Percentiles rank a stretch among this genome's conserved stretches.
These are phyloP conservation scores for Daldinia vernicosa DNA, from an alignment of 495 filamentous ascomycete genomes.

Conservation along the genomic window DNA sequence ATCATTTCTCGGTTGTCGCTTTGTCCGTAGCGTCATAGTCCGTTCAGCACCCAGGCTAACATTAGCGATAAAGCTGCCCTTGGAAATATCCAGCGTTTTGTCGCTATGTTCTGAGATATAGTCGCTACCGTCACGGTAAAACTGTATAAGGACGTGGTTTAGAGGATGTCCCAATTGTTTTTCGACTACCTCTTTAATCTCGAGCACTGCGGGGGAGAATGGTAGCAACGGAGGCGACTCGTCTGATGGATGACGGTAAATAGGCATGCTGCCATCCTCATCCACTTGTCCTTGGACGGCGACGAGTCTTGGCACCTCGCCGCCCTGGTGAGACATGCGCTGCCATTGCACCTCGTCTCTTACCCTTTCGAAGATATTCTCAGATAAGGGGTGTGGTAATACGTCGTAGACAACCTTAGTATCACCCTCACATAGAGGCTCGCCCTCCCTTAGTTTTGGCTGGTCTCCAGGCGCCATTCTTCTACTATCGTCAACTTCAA, in stretches of 20 bases:
- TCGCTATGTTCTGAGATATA: constrained; percentile 97
- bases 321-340: constrained; percentile 90
- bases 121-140: constrained; percentile 90
- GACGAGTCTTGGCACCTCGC: constrained; percentile 92
- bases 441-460: constrained; percentile 25
- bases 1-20: constrained; percentile 60
- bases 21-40: constrained; percentile 89
- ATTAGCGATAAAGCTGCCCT: constrained; percentile 84
- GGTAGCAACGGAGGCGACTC: constrained; percentile 80
- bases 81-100: constrained; percentile 92
- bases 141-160: constrained; percentile 93
- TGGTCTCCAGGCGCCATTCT: constrained; percentile 23
- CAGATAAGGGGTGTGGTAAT: constrained; percentile 59
- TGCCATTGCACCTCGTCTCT: constrained; percentile 85
- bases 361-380: constrained; percentile 74
- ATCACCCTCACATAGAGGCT: constrained; percentile 74
- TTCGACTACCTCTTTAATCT: constrained; percentile 73
- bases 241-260: constrained; percentile 94
- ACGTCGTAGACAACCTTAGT: constrained; percentile 78
- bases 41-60: constrained; percentile 91
- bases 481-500: constrained; percentile 39
- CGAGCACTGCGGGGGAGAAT: constrained; percentile 76
- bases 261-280: constrained; percentile 79
- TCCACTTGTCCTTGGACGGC: constrained; percentile 82
- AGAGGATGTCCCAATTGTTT: constrained; percentile 77